phyloP scores from a whole-genome alignment of 2,329 filamentous ascomycete genomes.

The Chrysoporthe puriensis region DNA sequence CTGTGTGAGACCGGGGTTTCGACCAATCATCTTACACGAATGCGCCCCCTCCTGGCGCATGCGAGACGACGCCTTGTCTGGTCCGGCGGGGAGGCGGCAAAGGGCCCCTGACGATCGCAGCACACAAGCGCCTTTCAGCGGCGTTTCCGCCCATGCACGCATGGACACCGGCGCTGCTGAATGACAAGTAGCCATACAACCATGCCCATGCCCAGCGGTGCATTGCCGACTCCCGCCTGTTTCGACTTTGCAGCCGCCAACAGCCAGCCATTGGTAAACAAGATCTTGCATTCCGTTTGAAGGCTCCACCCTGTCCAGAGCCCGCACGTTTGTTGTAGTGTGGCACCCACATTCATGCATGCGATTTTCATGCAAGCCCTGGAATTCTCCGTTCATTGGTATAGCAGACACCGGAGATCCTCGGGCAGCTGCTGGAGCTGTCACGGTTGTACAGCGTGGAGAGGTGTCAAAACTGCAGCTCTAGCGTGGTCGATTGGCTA shows the following conservation, averaged over 20 bases:
- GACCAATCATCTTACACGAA: conserved; percentile 23
- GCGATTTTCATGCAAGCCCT: conserved; percentile 14
- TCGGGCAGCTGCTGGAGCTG: neutral
- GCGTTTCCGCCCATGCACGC: neutral
- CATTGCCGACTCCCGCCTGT: neutral
- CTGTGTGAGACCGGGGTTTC: neutral
- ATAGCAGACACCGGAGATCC: conserved; percentile 1
- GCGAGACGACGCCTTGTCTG: conserved; percentile 9
- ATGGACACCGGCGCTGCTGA: neutral
- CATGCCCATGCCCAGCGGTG: neutral
- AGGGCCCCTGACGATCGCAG: conserved; percentile 17
- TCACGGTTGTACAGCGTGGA: neutral
- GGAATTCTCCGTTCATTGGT: conserved; percentile 17
- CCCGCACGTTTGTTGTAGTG: neutral
- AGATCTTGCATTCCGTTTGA: neutral
- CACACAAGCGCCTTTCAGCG: neutral
- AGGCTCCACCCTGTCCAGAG: conserved; percentile 4
- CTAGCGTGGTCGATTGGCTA: neutral
- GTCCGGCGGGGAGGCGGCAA: conserved; percentile 10
- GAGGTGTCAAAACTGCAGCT: conserved; percentile 8
- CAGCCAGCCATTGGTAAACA: conserved; percentile 3
- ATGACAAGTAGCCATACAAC: neutral
- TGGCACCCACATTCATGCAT: conserved; percentile 4
- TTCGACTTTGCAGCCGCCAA: conserved; percentile 12
- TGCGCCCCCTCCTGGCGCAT: neutral